Percentiles rank a stretch among this genome's conserved stretches.
Conservation (phyloP, 2,329 filamentous ascomycete genomes). For the Fusarium oligoseptatum region DNA sequence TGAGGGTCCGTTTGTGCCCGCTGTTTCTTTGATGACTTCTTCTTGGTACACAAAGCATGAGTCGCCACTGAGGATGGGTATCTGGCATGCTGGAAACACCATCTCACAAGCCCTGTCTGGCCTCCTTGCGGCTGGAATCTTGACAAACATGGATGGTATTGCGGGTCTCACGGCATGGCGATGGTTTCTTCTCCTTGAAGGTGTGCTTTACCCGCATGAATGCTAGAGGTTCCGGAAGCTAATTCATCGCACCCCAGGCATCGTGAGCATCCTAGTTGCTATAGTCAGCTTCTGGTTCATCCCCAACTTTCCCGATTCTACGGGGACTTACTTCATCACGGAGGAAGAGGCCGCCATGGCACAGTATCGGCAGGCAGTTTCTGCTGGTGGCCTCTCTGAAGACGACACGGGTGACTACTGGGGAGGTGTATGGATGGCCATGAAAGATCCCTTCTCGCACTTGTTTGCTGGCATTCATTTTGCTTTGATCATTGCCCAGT, state of each 20-base stretch:
- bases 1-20: constrained; percentile 60
- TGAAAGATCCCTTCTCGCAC: constrained; percentile 55
- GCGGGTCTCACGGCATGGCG: constrained; percentile 54
- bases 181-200: constrained; percentile 59
- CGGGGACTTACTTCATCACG: constrained; percentile 52
- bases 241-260: constrained; percentile 25
- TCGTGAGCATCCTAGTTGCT: constrained; percentile 50
- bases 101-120: constrained; percentile 60
- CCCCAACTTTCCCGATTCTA: constrained; percentile 51
- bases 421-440: constrained; percentile 52
- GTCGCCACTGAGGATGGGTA: constrained; percentile 57
- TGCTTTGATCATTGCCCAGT: constrained; percentile 57
- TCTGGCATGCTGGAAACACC: constrained; percentile 61
- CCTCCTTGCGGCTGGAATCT: constrained; percentile 58
- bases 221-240: accelerated
- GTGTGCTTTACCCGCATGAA: neutral
- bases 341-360: constrained; percentile 56
- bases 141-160: constrained; percentile 58
- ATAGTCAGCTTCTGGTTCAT: constrained; percentile 52
- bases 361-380: constrained; percentile 52
- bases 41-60: constrained; percentile 63
- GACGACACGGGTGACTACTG: constrained; percentile 56
- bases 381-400: constrained; percentile 52
- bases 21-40: constrained; percentile 56
- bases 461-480: constrained; percentile 56